Conservation (phyloP, 306 rosid species). For the Cucumis hystrix region DNA sequence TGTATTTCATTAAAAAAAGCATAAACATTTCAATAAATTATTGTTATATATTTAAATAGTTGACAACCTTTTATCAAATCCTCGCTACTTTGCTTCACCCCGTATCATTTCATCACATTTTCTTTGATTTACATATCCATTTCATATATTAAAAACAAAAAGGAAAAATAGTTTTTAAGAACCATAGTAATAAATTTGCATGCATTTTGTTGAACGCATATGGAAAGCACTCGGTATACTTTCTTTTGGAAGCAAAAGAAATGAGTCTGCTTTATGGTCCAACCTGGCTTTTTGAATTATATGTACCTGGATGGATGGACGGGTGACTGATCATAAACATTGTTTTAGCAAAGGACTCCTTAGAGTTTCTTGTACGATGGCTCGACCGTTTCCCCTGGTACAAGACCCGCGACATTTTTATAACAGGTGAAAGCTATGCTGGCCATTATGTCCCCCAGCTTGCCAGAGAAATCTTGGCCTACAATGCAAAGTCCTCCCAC, state of each 20-base stretch:
- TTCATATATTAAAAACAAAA: no score
- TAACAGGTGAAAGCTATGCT: constrained; percentile 95
- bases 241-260: background rate
- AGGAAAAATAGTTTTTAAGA: no score
- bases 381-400: constrained; percentile 74
- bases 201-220: background rate
- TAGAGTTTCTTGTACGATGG: constrained; percentile 65
- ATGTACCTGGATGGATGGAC: background rate
- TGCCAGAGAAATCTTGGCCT: constrained; percentile 49
- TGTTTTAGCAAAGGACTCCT: constrained; percentile 66
- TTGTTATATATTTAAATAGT: background rate
- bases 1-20: background rate
- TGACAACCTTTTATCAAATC: background rate
- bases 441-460: constrained; percentile 96
- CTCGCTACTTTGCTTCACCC: background rate
- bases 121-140: no score
- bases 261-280: background rate
- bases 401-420: constrained; percentile 50
- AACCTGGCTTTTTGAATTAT: background rate
- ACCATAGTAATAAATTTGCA: no score
- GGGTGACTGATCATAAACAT: background rate
- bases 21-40: background rate
- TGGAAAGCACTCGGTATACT: background rate
- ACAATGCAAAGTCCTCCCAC: constrained; percentile 38
- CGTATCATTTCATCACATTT: no score